A percentile compares a stretch with the other conserved stretches of the same genome.
Conservation (phyloP, 495 filamentous ascomycete species). For the Daldinia decipiens region DNA sequence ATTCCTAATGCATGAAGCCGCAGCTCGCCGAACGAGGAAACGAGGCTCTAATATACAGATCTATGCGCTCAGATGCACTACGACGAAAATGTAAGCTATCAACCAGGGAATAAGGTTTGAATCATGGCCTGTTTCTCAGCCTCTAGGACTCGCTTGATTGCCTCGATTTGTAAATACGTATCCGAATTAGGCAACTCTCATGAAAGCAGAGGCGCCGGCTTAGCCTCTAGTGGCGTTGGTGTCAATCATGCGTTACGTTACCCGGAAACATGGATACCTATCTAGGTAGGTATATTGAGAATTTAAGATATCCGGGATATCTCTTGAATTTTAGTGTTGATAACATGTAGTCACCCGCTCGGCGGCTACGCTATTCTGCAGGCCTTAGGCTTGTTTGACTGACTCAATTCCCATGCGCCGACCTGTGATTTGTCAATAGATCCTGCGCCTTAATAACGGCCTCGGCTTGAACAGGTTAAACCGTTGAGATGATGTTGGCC, state of each 20-base stretch:
- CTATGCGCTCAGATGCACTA: not conserved
- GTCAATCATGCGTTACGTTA: conserved; percentile 22
- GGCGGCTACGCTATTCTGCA: not conserved
- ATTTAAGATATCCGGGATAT: not conserved
- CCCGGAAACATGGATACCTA: conserved; percentile 1
- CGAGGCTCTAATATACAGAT: conserved; percentile 3
- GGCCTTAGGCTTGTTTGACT: not conserved
- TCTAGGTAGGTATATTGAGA: not conserved
- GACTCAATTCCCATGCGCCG: conserved; percentile 1
- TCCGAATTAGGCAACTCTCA: conserved; percentile 25
- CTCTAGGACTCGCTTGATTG: not conserved
- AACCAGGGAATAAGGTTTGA: conserved; percentile 12
- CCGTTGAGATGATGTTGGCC: conserved; percentile 1
- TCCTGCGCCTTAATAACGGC: conserved; percentile 5
- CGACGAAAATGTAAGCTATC: not conserved
- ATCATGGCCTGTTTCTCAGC: conserved; percentile 8
- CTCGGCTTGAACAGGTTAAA: conserved; percentile 10
- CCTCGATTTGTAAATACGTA: conserved; percentile 7
- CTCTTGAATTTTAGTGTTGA: not conserved
- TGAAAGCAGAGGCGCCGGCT: conserved; percentile 6
- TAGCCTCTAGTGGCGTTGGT: conserved; percentile 9
- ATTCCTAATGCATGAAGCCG: conserved; percentile 2
- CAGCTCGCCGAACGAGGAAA: conserved; percentile 14
- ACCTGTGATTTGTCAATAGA: conserved; percentile 14
- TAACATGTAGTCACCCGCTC: not conserved